Percentiles rank a stretch among this genome's conserved stretches.
phyloP scores from a whole-genome alignment of 345 rosid genomes.

The Cochlearia excelsa region DNA sequence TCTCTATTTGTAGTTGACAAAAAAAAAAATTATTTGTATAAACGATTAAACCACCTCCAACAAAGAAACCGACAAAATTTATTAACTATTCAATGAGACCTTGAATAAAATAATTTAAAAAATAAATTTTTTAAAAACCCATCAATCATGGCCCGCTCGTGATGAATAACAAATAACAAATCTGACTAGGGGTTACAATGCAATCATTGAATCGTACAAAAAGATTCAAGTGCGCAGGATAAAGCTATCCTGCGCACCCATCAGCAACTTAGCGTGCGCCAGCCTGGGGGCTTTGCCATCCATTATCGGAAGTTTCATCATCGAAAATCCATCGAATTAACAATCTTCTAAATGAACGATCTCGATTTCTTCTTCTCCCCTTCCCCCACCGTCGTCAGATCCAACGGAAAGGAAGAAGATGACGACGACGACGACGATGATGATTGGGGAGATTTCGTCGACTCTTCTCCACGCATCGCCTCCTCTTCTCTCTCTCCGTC shows the following conservation, averaged over 20 bases:
- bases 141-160: too few relatives aligned
- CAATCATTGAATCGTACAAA: constrained; percentile 6
- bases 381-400: constrained; percentile 6
- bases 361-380: constrained; percentile 37
- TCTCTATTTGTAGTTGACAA: too few relatives aligned
- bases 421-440: constrained; percentile 41
- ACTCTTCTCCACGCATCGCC: constrained; percentile 23
- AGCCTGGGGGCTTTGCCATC: constrained; percentile 32
- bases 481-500: neutral
- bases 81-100: too few relatives aligned
- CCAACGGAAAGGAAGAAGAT: neutral
- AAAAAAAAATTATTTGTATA: too few relatives aligned
- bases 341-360: constrained; percentile 34
- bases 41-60: too few relatives aligned
- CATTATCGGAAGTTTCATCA: constrained; percentile 45
- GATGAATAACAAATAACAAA: too few relatives aligned
- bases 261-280: constrained; percentile 18
- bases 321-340: constrained; percentile 28
- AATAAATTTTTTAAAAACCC: too few relatives aligned
- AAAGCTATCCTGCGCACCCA: constrained; percentile 36
- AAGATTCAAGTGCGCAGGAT: constrained; percentile 34
- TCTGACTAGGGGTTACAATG: neutral
- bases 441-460: constrained; percentile 81
- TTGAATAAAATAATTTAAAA: too few relatives aligned
- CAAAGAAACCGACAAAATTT: too few relatives aligned